Conservation (phyloP, 495 filamentous ascomycete species). For the Hyphodiscus hymeniophilus region DNA sequence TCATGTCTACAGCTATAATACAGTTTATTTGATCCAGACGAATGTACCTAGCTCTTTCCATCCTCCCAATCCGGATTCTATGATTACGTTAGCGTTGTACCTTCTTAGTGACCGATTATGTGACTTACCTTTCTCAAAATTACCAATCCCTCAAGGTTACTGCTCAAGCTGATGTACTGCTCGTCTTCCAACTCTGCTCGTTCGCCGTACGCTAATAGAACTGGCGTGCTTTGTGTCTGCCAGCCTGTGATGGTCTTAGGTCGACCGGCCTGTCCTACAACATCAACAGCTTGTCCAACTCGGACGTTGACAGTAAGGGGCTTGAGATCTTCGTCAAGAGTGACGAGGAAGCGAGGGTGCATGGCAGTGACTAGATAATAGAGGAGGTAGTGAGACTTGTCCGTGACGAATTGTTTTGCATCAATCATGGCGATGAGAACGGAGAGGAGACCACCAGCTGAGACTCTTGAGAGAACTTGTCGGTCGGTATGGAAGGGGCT, state of each 20-base stretch:
- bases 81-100: constrained; percentile 4
- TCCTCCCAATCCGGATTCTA: constrained; percentile 26
- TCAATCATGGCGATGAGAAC: constrained; percentile 90
- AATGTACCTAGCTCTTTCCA: constrained; percentile 19
- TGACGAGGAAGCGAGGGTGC: constrained; percentile 92
- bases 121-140: constrained; percentile 86
- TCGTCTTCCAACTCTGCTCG: constrained; percentile 96
- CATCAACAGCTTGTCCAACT: constrained; percentile 95
- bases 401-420: constrained; percentile 88
- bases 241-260: constrained; percentile 99
- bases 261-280: constrained; percentile 91
- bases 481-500: constrained; percentile 98
- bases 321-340: constrained; percentile 88
- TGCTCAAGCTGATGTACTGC: constrained; percentile 86
- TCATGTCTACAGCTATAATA: constrained; percentile 22
- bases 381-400: constrained; percentile 84
- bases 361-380: constrained; percentile 98
- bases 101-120: background rate
- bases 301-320: constrained; percentile 93
- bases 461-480: constrained; percentile 86
- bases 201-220: constrained; percentile 87
- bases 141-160: constrained; percentile 86
- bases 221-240: constrained; percentile 98
- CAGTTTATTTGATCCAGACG: constrained; percentile 21
- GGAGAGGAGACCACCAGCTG: constrained; percentile 80